Conservation (phyloP, 2,329 filamentous ascomycete species). For the Fusarium udum region DNA sequence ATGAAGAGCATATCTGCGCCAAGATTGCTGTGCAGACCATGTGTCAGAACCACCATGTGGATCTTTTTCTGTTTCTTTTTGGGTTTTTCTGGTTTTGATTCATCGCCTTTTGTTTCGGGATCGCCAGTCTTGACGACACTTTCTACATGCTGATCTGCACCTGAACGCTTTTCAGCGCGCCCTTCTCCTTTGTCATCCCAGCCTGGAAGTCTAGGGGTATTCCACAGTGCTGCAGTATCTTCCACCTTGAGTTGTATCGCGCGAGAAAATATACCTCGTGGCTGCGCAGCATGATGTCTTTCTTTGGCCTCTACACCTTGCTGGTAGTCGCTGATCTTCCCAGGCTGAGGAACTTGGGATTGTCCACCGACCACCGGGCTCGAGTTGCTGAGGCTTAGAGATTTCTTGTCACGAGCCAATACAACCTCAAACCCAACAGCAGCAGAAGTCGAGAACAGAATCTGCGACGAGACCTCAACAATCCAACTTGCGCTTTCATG, state of each 20-base stretch:
- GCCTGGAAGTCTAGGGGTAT: constrained; percentile 82
- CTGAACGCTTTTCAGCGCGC: constrained; percentile 32
- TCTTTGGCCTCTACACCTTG: constrained; percentile 66
- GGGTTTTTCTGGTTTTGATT: constrained; percentile 41
- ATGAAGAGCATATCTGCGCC: constrained; percentile 96
- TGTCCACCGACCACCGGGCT: constrained; percentile 57
- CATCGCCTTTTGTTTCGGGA: constrained; percentile 41
- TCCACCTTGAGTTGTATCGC: constrained; percentile 83
- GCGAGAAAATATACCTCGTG: constrained; percentile 83
- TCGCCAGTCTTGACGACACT: constrained; percentile 48
- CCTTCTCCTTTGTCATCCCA: constrained; percentile 59
- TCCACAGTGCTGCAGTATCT: constrained; percentile 91
- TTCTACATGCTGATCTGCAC: constrained; percentile 48
- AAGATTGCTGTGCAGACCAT: constrained; percentile 94
- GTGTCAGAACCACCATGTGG: constrained; percentile 91
- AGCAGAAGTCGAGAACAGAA: constrained; percentile 90
- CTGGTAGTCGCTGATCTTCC: constrained; percentile 80
- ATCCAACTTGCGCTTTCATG: constrained; percentile 80
- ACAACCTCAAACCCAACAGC: constrained; percentile 89
- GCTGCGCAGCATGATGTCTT: constrained; percentile 68
- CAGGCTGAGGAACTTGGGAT: constrained; percentile 67
- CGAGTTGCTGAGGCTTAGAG: constrained; percentile 70
- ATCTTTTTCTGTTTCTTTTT: constrained; percentile 80
- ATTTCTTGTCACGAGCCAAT: constrained; percentile 86
- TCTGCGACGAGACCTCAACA: constrained; percentile 89